Conservation (phyloP, 805 yeast genomes). For the Saccharomycopsis selenospora region DNA sequence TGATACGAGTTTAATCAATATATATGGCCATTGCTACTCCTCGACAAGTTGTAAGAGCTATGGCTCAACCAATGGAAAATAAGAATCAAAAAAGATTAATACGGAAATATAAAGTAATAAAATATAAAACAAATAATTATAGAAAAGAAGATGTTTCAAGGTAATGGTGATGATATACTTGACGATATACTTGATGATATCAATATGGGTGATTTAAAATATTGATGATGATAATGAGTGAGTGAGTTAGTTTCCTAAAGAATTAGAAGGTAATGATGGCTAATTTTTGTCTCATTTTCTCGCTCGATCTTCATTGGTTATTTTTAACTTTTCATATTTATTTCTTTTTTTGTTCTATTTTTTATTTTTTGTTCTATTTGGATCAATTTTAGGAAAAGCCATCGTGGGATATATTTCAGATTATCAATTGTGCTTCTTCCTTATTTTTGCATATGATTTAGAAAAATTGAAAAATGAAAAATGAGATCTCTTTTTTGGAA, state of each 20-base stretch:
- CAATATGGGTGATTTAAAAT: constrained; percentile 14
- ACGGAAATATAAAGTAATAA: constrained; percentile 66
- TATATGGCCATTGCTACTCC: constrained; percentile 97
- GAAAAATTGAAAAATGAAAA: too few species aligned
- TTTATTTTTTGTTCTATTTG: too few species aligned
- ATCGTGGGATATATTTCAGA: too few species aligned
- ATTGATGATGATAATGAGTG: constrained; percentile 18
- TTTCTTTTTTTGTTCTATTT: too few species aligned
- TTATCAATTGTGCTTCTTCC: too few species aligned
- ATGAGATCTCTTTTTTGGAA: too few species aligned
- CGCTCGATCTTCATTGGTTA: too few species aligned
- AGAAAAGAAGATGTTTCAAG: constrained; percentile 22
- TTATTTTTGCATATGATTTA: too few species aligned
- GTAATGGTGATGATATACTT: constrained; percentile 26
- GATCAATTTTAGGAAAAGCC: too few species aligned
- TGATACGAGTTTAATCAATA: constrained; percentile 82
- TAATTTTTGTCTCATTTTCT: too few species aligned
- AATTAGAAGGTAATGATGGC: constrained; percentile 13
- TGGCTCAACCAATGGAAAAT: constrained; percentile 90
- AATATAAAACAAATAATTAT: constrained; percentile 42
- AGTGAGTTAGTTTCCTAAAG: constrained; percentile 11
- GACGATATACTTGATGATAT: constrained; percentile 1
- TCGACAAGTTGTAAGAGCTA: constrained; percentile 79
- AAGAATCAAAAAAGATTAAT: constrained; percentile 89
- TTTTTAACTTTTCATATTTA: too few species aligned